Percentiles rank a stretch among this genome's conserved stretches.
Evolutionary conservation across 352 stramenopile genomes (phyloP).

Genomic region (Globisporangium cylindrosporum): DNA sequence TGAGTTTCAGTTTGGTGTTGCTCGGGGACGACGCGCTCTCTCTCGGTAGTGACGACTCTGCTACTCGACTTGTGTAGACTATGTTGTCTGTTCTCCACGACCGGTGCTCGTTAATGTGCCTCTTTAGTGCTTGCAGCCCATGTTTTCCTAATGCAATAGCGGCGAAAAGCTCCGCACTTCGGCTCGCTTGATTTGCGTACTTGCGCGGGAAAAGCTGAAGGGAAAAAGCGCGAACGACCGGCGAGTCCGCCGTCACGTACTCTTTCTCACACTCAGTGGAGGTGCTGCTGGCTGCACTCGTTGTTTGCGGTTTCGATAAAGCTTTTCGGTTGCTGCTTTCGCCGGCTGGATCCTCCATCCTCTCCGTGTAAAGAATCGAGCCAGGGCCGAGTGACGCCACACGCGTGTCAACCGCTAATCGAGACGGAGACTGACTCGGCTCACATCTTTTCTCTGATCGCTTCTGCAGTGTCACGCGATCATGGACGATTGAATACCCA

Average conservation of each 20-base stretch:
- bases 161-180: slow-evolving; percentile 26
- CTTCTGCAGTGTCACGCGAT: slow-evolving; percentile 34
- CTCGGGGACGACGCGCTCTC: background rate
- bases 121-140: slow-evolving; percentile 28
- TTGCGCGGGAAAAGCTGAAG: slow-evolving; percentile 28
- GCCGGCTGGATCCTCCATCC: background rate
- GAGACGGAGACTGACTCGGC: slow-evolving; percentile 14
- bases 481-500: slow-evolving; percentile 41
- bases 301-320: background rate
- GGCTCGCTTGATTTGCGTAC: background rate
- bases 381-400: slow-evolving; percentile 38
- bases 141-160: slow-evolving; percentile 31
- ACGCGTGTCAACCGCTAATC: slow-evolving; percentile 32
- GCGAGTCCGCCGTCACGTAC: slow-evolving; percentile 43
- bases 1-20: slow-evolving; percentile 1
- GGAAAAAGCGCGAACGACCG: slow-evolving; percentile 27
- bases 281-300: background rate
- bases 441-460: slow-evolving; percentile 14
- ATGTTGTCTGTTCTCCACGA: slow-evolving; percentile 27
- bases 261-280: slow-evolving; percentile 13
- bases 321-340: background rate
- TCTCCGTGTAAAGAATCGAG: slow-evolving; percentile 33
- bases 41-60: slow-evolving; percentile 15
- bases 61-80: slow-evolving; percentile 25
- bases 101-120: slow-evolving; percentile 24